Evolutionary conservation across 202 grass and related monocot species (phyloP).

Genomic region (Brachypodium distachyon): DNA sequence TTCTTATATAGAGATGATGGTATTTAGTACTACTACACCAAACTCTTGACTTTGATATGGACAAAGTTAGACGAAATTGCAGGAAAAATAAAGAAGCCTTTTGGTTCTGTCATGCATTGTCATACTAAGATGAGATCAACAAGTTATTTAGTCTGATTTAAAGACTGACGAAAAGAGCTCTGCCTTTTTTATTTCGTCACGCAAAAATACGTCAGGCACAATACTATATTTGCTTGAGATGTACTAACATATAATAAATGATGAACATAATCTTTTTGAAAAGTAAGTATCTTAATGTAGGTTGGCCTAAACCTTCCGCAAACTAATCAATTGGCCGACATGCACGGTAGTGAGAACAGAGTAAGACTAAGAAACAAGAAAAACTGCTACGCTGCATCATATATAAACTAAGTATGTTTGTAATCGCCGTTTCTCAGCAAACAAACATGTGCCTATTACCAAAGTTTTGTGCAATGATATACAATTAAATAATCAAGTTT

Average conservation of each 20-base stretch:
- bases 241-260: neutral
- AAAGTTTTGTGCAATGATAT: neutral
- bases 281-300: neutral
- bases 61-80: neutral
- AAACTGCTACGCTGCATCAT: neutral
- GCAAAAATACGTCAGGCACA: neutral
- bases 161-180: neutral
- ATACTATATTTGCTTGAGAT: neutral
- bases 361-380: neutral
- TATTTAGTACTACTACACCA: neutral
- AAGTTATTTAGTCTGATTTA: neutral
- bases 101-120: neutral
- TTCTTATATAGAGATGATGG: neutral
- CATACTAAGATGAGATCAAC: neutral
- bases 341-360: neutral
- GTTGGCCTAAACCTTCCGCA: neutral
- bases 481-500: neutral
- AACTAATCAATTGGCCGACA: constrained; percentile 5
- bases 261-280: neutral
- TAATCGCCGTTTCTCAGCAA: neutral
- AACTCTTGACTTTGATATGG: neutral
- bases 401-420: neutral
- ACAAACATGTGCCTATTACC: neutral
- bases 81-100: neutral
- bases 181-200: constrained; percentile 27